These are phyloP conservation scores for Prunus salicina DNA, from an alignment of 306 rosid species.

Conservation along the genomic window DNA sequence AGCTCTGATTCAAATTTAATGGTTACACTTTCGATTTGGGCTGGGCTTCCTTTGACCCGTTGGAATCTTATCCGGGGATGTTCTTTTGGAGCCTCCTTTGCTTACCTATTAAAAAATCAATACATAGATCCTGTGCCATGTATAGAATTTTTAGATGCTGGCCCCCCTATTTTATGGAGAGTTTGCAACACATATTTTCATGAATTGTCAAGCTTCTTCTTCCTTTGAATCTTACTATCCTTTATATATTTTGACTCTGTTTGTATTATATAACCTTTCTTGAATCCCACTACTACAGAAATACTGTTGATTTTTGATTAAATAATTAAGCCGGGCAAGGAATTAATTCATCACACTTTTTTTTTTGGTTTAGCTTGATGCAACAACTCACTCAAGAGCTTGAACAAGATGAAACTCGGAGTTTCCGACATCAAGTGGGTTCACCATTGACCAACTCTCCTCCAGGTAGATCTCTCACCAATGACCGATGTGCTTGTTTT, in stretches of 20 bases:
- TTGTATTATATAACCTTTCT: background rate
- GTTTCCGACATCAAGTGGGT: conserved; percentile 73
- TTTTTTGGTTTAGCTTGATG: conserved; percentile 55
- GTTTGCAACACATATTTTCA: background rate
- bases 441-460: conserved; percentile 85
- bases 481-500: conserved; percentile 6
- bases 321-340: conserved; percentile 5
- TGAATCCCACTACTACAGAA: background rate
- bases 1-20: too few relatives aligned
- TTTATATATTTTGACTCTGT: background rate
- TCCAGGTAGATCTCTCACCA: conserved; percentile 57
- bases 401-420: conserved; percentile 74
- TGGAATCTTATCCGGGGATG: background rate
- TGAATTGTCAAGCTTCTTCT: background rate
- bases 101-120: background rate
- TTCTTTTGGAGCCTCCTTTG: background rate
- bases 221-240: background rate
- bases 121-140: background rate
- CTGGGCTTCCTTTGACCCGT: background rate
- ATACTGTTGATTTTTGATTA: background rate
- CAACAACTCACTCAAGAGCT: conserved; percentile 86
- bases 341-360: background rate
- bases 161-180: background rate
- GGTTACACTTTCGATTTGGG: background rate
- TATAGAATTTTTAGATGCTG: background rate